Evolutionary conservation across 345 rosid species (phyloP), one percentile per base, ranked within the genome.

Genomic region (Pelargonium nanum): DNA sequence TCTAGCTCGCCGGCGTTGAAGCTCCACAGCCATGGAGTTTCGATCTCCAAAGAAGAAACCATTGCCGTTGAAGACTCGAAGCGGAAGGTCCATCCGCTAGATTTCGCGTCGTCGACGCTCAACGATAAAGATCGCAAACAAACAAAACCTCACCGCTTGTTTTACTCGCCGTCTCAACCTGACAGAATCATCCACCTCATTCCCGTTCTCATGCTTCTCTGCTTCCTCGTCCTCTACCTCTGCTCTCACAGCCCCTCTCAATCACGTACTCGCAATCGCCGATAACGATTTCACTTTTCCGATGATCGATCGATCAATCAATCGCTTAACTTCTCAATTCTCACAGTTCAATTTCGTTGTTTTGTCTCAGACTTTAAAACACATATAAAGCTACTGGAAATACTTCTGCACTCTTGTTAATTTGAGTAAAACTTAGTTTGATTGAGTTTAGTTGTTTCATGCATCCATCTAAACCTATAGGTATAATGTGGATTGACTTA

Each of bases 141-240:
- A 17, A 45, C 69, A 6, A 86, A 78, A 28, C 80, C 83, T 21
- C 85, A 85, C 76, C 85, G 91, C 22, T 61, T 78, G 44, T 83
- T 85, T 13, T 56, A 74, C 45, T 65, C 83, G 4, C 57, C 72
- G 4, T 54, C 78, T 20, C 73, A 69, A 3, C 89, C 78, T 22
- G 87, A 78, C 75, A 85, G 78, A 58, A 75, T 89, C 61, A 66
- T 92, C n/a, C 98, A 92, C 82, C 70, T 89, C 50, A 85, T 92
- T 44, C 98, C 98, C 0, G 60, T 92, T 32, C 87, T 92, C 63
- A 82, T 89, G 71, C 68, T 92, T 58, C 12, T 81, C 71, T 92
- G 98, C 73, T 82, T 92, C 68, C 73, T 92, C 69, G 70, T 89
- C 58, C 97, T 92, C 63, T 89, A 81, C 68, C 81, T 92, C 63